Evolutionary conservation across 2,329 filamentous ascomycete species (phyloP).

Genomic region (Fusarium irregulare): DNA sequence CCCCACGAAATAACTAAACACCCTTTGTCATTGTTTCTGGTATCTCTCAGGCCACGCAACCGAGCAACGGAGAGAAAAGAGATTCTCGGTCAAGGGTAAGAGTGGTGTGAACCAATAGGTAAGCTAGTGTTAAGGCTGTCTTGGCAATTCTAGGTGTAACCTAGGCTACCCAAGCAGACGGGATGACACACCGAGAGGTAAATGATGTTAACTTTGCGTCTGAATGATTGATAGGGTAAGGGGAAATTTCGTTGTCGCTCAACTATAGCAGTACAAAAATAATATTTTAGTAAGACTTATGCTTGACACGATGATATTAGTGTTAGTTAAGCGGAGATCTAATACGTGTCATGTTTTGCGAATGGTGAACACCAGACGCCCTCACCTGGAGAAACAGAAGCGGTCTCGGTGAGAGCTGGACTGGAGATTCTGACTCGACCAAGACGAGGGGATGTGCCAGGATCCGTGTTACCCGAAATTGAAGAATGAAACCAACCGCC

Average conservation of each 20-base stretch:
- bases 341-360: neutral
- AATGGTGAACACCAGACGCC: neutral
- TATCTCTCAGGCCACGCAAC: constrained; percentile 26
- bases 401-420: constrained; percentile 36
- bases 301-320: neutral
- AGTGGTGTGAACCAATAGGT: constrained; percentile 33
- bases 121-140: constrained; percentile 35
- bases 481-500: constrained; percentile 11
- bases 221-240: neutral
- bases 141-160: constrained; percentile 39
- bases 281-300: neutral
- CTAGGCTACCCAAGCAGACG: constrained; percentile 20
- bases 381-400: constrained; percentile 19
- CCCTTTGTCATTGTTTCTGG: constrained; percentile 38
- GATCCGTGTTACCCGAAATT: constrained; percentile 24
- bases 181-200: constrained; percentile 36
- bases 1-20: constrained; percentile 28
- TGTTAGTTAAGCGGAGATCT: neutral
- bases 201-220: neutral
- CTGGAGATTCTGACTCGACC: constrained; percentile 20
- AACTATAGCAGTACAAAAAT: neutral
- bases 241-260: neutral
- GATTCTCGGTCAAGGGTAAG: constrained; percentile 8
- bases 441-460: constrained; percentile 13
- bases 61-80: constrained; percentile 21